Evolutionary conservation across 1,139 yeast species (phyloP).

Genomic region (Spencermartinsiella ligniputridi): DNA sequence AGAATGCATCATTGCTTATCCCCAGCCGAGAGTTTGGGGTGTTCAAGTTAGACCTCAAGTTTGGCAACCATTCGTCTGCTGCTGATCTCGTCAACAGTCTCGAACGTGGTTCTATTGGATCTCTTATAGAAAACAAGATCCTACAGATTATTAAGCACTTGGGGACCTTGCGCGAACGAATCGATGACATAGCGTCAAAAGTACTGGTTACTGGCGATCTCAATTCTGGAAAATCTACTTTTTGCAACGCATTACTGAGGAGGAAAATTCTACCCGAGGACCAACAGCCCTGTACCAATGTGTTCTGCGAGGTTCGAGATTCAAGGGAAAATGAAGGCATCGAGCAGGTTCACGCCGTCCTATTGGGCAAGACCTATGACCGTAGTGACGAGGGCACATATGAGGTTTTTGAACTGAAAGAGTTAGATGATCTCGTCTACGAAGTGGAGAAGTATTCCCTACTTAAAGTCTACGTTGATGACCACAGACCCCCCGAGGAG

Average conservation of each 20-base stretch:
- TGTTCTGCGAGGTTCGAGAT: conserved; percentile 91
- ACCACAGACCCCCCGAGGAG: conserved; percentile 59
- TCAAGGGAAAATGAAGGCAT: conserved; percentile 66
- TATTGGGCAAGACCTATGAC: conserved; percentile 54
- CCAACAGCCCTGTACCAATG: conserved; percentile 96
- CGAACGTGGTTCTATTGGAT: conserved; percentile 62
- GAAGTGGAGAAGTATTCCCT: conserved; percentile 68
- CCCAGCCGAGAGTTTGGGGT: conserved; percentile 43
- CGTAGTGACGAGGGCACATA: conserved; percentile 63
- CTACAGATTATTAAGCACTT: conserved; percentile 61
- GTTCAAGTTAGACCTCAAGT: conserved; percentile 57
- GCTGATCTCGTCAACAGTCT: conserved; percentile 47
- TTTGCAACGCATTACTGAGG: conserved; percentile 84
- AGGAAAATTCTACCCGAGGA: conserved; percentile 85
- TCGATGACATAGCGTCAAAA: conserved; percentile 88
- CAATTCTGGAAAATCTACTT: conserved; percentile 94
- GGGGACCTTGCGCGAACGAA: conserved; percentile 69
- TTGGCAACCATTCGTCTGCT: conserved; percentile 45
- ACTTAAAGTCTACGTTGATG: conserved; percentile 77
- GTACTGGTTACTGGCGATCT: conserved; percentile 96
- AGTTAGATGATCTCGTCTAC: conserved; percentile 66
- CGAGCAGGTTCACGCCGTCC: conserved; percentile 95
- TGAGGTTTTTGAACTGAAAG: conserved; percentile 48
- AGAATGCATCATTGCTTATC: conserved; percentile 14
- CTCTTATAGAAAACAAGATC: conserved; percentile 61